These are phyloP conservation scores for Alternaria infectoria DNA, from an alignment of 2,329 filamentous ascomycete species.

Conservation along the genomic window DNA sequence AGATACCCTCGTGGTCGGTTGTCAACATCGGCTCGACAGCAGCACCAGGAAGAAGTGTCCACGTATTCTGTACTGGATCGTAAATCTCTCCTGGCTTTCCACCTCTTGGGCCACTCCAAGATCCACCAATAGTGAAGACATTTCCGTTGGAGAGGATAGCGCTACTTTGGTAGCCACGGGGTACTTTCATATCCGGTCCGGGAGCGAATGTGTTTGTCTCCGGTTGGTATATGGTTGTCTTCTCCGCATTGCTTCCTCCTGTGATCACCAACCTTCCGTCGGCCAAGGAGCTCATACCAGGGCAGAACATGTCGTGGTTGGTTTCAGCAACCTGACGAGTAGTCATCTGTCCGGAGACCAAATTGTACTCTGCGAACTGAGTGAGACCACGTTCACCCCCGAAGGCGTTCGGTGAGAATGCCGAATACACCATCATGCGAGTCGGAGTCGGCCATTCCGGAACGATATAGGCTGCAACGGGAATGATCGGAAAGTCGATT, in stretches of 20 bases:
- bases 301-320: slow-evolving; percentile 32
- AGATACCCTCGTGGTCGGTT: slow-evolving; percentile 21
- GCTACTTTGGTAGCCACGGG: slow-evolving; percentile 25
- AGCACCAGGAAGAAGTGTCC: slow-evolving; percentile 23
- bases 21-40: slow-evolving; percentile 26
- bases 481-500: slow-evolving; percentile 27
- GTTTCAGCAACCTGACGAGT: slow-evolving; percentile 23
- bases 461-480: slow-evolving; percentile 27
- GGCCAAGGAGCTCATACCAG: slow-evolving; percentile 23
- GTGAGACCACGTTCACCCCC: slow-evolving; percentile 20
- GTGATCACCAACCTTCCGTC: slow-evolving; percentile 27
- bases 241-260: slow-evolving; percentile 24
- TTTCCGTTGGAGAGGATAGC: slow-evolving; percentile 23
- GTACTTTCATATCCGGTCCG: slow-evolving; percentile 22
- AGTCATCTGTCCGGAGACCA: slow-evolving; percentile 16
- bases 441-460: slow-evolving; percentile 25
- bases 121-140: slow-evolving; percentile 28
- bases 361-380: slow-evolving; percentile 29
- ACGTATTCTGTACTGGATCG: slow-evolving; percentile 15
- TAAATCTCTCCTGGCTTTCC: slow-evolving; percentile 26
- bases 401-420: slow-evolving; percentile 18
- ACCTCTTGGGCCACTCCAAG: slow-evolving; percentile 17
- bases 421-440: slow-evolving; percentile 26
- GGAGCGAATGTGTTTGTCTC: slow-evolving; percentile 15
- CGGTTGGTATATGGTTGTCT: slow-evolving; percentile 25